phyloP scores from a whole-genome alignment of 2,329 filamentous ascomycete species.

The Sarocladium strictum region DNA sequence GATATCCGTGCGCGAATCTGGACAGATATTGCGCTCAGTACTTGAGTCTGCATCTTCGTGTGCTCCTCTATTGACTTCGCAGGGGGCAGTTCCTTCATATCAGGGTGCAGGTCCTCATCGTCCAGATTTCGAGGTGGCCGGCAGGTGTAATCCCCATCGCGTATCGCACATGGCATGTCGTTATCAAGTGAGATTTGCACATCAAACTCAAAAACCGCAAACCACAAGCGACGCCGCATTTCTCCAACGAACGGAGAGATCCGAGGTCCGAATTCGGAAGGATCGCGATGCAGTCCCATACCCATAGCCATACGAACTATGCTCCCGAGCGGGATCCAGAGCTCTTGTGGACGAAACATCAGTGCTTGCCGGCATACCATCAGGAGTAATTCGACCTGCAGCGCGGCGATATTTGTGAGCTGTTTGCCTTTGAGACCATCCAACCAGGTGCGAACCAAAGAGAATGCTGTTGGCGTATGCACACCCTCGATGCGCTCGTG shows the following conservation, averaged over 20 bases:
- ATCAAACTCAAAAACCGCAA: conserved; percentile 51
- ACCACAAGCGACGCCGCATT: conserved; percentile 49
- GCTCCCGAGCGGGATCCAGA: conserved; percentile 49
- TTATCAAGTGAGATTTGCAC: conserved; percentile 47
- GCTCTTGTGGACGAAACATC: conserved; percentile 42
- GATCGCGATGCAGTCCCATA: conserved; percentile 53
- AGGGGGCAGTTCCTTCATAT: conserved; percentile 42
- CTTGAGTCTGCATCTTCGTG: conserved; percentile 30
- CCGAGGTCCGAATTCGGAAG: conserved; percentile 44
- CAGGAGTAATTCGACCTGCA: conserved; percentile 50
- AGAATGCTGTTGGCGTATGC: conserved; percentile 51
- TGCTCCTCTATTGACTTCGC: conserved; percentile 47
- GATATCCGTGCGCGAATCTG: conserved; percentile 39
- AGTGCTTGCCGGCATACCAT: conserved; percentile 48
- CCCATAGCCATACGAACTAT: conserved; percentile 53
- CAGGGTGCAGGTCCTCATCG: conserved; percentile 41
- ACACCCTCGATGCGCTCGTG: conserved; percentile 48
- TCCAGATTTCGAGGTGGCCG: conserved; percentile 47
- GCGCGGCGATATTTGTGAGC: conserved; percentile 43
- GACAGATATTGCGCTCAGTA: conserved; percentile 32
- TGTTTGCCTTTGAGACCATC: conserved; percentile 46
- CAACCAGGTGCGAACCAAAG: conserved; percentile 48
- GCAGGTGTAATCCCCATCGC: conserved; percentile 49
- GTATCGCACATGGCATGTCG: conserved; percentile 44
- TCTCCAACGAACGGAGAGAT: conserved; percentile 48